phyloP scores from a whole-genome alignment of 2,329 filamentous ascomycete genomes.

The Stromatinia cepivora region DNA sequence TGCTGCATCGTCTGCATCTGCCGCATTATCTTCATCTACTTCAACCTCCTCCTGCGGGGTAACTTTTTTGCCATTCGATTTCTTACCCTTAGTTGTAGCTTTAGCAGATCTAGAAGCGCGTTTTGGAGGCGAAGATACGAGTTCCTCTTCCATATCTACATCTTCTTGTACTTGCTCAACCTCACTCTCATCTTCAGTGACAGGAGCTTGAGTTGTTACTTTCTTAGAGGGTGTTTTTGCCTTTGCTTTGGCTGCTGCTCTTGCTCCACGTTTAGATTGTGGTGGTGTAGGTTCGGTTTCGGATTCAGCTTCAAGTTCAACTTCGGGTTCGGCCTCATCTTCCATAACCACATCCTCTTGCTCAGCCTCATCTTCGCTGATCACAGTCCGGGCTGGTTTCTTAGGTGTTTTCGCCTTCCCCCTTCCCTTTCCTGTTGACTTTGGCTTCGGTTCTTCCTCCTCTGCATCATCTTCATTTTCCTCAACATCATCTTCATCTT shows the following conservation, averaged over 20 bases:
- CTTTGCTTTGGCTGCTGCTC: not conserved
- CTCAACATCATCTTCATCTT: slow-evolving; percentile 23
- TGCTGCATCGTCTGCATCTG: slow-evolving; percentile 11
- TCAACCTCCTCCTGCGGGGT: slow-evolving; percentile 6
- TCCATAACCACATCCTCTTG: slow-evolving; percentile 17
- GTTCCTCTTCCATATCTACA: slow-evolving; percentile 13
- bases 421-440: slow-evolving; percentile 1
- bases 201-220: not conserved
- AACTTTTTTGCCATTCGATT: not conserved
- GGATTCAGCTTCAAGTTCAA: not conserved
- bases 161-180: slow-evolving; percentile 23
- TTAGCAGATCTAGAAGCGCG: slow-evolving; percentile 8
- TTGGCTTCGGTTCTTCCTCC: slow-evolving; percentile 25
- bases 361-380: slow-evolving; percentile 8
- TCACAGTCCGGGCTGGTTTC: slow-evolving; percentile 4
- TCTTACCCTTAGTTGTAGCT: not conserved
- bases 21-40: slow-evolving; percentile 18
- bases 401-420: slow-evolving; percentile 8
- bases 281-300: not conserved
- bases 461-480: slow-evolving; percentile 23
- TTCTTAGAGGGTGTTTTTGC: not conserved
- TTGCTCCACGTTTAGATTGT: slow-evolving; percentile 10
- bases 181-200: slow-evolving; percentile 12
- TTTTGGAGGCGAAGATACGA: not conserved
- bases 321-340: not conserved